Evolutionary conservation across 371 early-diverging fungal genomes (phyloP), one percentile per base, ranked within the genome.

Genomic region (Basidiobolus meristosporus): DNA sequence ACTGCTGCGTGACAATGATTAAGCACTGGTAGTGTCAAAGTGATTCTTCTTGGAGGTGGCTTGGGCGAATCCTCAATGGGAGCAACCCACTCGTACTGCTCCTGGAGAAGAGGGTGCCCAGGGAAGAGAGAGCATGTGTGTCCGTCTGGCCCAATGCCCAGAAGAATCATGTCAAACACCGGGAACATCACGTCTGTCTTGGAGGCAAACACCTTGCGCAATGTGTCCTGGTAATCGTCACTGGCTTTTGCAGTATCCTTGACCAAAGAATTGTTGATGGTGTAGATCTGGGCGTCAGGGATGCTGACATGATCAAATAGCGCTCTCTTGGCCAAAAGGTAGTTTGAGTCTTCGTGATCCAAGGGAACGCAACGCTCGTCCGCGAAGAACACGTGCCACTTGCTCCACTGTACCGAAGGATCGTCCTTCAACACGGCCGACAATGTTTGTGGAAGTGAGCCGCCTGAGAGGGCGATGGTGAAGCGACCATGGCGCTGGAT

Each of bases 61-160:
- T 97, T 95, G 32, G 98, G 98, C 22, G 90, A 92, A 56, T 98
- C 89, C 17, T 57, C 61, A 28, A 97, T 70, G 19, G 69, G 59
- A 0, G 79, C 77, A 0, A 92, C 86, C 75, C 80, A 81, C 30
- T 53, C 55, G 1, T 48, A 47, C 11, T 40, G 50, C 28, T 82
- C 88, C 2, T 82, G 43, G 34, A 98, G 47, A 28, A 86, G 59
- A 18, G 77, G 62, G 53, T 90, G 89, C 12, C 75, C 82, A 12
- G 99, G 99, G 60, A 98, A 98, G 48, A 99, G 63, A 23, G 98
- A 96, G 60, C 95, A 93, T 17, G 97, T 96, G 51, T 98, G 99
- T 2, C 99, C 99, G 53, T 99, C 99, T 3, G 98, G 96, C 0
- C 99, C 99, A 58, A 99, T 89, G 12, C 99, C 99, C 0, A 99